phyloP scores from a whole-genome alignment of 75 land plant genomes.

The Cupressus sempervirens region DNA sequence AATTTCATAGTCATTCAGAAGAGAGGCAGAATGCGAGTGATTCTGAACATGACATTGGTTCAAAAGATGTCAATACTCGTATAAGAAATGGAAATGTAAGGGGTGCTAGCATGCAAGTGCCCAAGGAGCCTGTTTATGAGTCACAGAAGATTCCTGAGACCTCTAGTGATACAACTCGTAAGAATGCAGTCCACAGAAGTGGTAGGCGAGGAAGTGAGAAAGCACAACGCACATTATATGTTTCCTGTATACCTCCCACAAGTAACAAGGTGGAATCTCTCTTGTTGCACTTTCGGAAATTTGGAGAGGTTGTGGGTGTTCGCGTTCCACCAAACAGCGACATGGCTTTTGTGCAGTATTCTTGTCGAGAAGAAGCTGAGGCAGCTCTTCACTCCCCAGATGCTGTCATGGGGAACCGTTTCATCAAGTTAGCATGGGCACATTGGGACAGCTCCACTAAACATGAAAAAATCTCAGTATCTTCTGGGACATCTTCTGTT shows the following conservation, averaged over 20 bases:
- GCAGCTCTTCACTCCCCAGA: conserved; percentile 86
- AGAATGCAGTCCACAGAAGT: background rate
- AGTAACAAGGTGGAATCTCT: conserved; percentile 65
- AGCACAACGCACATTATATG: conserved; percentile 84
- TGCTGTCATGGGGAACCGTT: conserved; percentile 98
- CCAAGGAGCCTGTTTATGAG: background rate
- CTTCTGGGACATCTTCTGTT: conserved; percentile 3
- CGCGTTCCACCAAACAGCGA: conserved; percentile 69
- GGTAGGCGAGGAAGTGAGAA: conserved; percentile 39
- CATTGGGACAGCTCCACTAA: conserved; percentile 75
- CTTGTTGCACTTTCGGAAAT: conserved; percentile 79
- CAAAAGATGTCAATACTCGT: background rate
- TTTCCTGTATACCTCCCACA: conserved; percentile 71
- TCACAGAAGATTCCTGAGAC: background rate
- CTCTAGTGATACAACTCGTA: background rate
- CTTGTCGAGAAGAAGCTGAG: conserved; percentile 77
- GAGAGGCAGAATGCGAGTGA: background rate
- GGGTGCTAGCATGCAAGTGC: background rate
- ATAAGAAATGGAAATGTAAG: background rate
- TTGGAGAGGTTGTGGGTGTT: conserved; percentile 88
- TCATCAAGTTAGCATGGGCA: conserved; percentile 92
- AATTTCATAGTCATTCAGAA: background rate
- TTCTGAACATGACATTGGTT: conserved; percentile 10
- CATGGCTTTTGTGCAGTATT: conserved; percentile 92
- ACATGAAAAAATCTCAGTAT: conserved; percentile 14